Evolutionary conservation across 148 eudicot species (phyloP), one percentile per base, ranked within the genome.

Genomic region (Amaranthus hypochondriacus): DNA sequence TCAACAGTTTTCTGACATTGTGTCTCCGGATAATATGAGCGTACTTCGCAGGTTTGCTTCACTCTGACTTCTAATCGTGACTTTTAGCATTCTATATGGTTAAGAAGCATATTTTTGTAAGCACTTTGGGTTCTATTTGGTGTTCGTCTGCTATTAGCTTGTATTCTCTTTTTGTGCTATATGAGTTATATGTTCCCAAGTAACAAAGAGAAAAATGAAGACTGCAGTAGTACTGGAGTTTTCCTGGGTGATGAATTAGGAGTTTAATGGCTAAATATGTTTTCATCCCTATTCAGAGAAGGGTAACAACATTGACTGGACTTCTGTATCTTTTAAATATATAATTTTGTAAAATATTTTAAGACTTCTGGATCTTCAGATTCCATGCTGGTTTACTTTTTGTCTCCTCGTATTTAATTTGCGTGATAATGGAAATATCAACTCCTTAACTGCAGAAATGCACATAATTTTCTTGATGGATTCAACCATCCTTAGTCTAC

Each of bases 1-100:
- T 47, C 86, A 73, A 77, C 81, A 88, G 42, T 83, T 79, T 72
- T 72, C 89, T 62, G 94, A 90, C 71, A 8, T 83, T 72, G 94
- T 79, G 62, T 68, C 84, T 81, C 98, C 89, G 28, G 89, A 90
- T 82, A 81, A 77, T 67, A 83, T 73, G 75, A 90, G 98, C 70
- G 82, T 89, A 48, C 81, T 93, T 78, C 85, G 83, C 77, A 90
- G 94, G 98, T 93, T 75, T 56, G 56, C 67, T 78, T 80, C 66
- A 65, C 48, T 64, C 61, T 76, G 71, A 68, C 42, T 21, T 62
- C n/a, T 62, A 55, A 55, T 63, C 42, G 51, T 70, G 68, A 61
- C 50, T 49, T 72, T 42, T 18, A 21, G 39, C n/a, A 39, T 10
- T 9, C 62, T 18, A 7, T 3, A 63, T 67, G 62, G 47, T 7